phyloP scores from a whole-genome alignment of 1,284 basidiomycete species.

The Cutaneotrichosporon dermatis region DNA sequence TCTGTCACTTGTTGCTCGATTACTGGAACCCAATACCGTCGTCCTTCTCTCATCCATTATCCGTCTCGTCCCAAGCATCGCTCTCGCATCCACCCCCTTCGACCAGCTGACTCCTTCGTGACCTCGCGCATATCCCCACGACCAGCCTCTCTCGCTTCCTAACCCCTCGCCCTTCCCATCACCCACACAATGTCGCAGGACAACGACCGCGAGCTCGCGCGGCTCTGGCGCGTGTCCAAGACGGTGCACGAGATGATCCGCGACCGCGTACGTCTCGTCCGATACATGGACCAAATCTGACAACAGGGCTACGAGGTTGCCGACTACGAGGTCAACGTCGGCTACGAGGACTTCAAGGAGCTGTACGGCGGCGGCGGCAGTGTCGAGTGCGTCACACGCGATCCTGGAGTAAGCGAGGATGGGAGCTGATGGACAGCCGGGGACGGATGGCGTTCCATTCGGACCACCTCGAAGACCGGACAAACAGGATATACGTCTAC shows the following conservation, averaged over 20 bases:
- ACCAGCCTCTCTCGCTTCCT: background rate
- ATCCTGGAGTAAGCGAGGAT: no score
- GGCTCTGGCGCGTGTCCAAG: constrained; percentile 91
- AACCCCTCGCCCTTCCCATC: background rate
- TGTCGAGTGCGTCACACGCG: constrained; percentile 35
- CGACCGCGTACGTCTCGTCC: constrained; percentile 59
- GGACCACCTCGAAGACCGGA: constrained; percentile 61
- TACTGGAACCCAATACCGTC: no score
- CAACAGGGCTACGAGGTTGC: constrained; percentile 46
- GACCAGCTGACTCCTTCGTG: no score
- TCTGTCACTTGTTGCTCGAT: no score
- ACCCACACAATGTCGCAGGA: constrained; percentile 30
- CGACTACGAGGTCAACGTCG: constrained; percentile 49
- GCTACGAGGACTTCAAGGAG: constrained; percentile 49
- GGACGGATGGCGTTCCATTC: constrained; percentile 83
- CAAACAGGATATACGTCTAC: constrained; percentile 86
- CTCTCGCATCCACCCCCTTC: no score
- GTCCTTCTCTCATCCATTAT: no score
- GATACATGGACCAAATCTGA: background rate
- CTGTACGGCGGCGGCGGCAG: constrained; percentile 37
- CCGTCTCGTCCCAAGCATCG: no score
- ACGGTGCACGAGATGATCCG: constrained; percentile 95
- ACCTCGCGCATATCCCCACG: no score
- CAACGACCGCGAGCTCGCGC: constrained; percentile 43
- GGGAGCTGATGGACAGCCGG: constrained; percentile 56